Evolutionary conservation across 768 basidiomycete species (phyloP), one percentile per base, ranked within the genome.

Genomic region (Coprinopsis sp.): DNA sequence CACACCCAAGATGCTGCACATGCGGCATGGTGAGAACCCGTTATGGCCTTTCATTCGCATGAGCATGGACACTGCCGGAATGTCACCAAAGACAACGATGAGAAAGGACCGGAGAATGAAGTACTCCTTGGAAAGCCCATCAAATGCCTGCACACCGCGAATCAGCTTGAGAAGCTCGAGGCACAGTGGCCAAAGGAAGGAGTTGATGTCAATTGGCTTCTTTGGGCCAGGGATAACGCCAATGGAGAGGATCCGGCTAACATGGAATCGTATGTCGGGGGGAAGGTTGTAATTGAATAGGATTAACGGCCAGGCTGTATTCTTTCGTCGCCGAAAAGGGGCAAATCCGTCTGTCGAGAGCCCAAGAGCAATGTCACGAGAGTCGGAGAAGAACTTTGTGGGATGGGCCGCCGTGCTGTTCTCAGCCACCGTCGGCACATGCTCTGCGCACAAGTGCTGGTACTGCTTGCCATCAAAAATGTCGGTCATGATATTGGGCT

Each of bases 31-130:
- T 52, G 55, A 19, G 58, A 66, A 29, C 7, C 60, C 67, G 49
- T 75, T 73, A 47, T 71, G 68, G 7, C 73, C 70, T 44, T 73
- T 74, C 61, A 73, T 71, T 22, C 38, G 52, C 52, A 64, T 58
- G 1, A 62, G 10, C 21, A 54, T 37, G 1, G 53, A 42, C 1
- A 59, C 36, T 0, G 59, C 59, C 50, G 58, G 53, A 16, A 59
- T 58, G 44, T 58, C 58, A 1, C 60, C 56, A 46, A 56, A 56
- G 4, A 46, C 49, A 3, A 53, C 21, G 16, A 61, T 54, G 12
- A 54, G 46, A 40, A 50, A 61, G 3, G 54, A 53, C 19, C 41
- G 54, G 6, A 59, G 48, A 11, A 37, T 11, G 37, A 59, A 61
- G 1, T 48, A 24, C 10, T 13, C 23, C 3, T 23, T 18, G 2